A percentile compares a stretch with the other conserved stretches of the same genome.
These are phyloP conservation scores for Catenaria anguillulae DNA, from an alignment of 371 early-diverging fungal species.

Conservation along the genomic window DNA sequence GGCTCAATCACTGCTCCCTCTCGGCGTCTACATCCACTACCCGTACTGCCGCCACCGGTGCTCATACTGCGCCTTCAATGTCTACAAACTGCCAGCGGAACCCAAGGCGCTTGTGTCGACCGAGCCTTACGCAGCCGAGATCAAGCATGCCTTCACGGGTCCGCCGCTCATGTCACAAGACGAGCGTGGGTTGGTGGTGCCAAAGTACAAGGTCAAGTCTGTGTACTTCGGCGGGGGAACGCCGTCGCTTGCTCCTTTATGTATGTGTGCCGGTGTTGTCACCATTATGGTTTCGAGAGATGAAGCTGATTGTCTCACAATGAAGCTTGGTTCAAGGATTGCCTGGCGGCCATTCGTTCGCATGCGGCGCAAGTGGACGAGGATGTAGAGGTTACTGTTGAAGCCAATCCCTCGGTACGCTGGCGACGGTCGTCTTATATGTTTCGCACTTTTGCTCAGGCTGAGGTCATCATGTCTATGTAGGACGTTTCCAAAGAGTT, in stretches of 20 bases:
- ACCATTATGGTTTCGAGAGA: no score
- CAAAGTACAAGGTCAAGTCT: constrained; percentile 28
- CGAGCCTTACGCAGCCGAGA: no score
- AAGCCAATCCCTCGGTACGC: constrained; percentile 52
- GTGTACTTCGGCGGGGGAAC: constrained; percentile 73
- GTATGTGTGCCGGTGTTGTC: constrained; percentile 2
- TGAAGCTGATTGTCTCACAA: no score
- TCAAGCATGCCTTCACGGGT: no score
- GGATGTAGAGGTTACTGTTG: constrained; percentile 38
- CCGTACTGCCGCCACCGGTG: constrained; percentile 57
- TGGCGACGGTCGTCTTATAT: no score
- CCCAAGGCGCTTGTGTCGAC: constrained; percentile 39
- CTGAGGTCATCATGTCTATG: no score
- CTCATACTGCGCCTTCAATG: constrained; percentile 74
- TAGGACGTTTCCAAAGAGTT: constrained; percentile 32
- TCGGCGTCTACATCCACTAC: constrained; percentile 59
- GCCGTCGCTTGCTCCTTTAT: constrained; percentile 34
- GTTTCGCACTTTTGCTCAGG: no score
- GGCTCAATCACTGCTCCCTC: not conserved
- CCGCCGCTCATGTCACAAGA: no score
- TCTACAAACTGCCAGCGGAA: constrained; percentile 43
- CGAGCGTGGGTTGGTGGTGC: no score
- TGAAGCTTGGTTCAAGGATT: not conserved
- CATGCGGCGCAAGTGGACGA: not conserved
- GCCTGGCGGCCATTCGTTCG: constrained; percentile 2